phyloP scores from a whole-genome alignment of 1,284 basidiomycete genomes.

The Cryptococcus neoformans region DNA sequence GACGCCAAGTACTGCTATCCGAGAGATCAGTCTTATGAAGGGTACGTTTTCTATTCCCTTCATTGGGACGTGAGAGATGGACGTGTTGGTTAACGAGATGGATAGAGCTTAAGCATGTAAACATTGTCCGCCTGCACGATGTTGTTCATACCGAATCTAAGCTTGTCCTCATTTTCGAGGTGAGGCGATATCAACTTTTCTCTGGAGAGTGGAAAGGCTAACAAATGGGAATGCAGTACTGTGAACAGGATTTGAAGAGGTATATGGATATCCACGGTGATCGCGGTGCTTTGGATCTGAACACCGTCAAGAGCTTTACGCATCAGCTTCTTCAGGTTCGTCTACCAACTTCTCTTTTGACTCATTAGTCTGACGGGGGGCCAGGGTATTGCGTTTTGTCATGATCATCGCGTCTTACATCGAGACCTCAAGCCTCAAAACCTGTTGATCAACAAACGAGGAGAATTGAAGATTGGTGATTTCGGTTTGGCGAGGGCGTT shows the following conservation, averaged over 20 bases:
- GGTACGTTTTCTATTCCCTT: constrained; percentile 28
- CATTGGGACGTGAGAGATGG: background rate
- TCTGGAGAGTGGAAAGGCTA: background rate
- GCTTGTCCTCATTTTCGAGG: constrained; percentile 94
- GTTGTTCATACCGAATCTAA: constrained; percentile 97
- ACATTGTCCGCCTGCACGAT: constrained; percentile 92
- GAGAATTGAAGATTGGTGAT: constrained; percentile 90
- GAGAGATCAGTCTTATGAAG: constrained; percentile 95
- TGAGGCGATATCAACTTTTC: constrained; percentile 55
- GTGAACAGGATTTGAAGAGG: constrained; percentile 74
- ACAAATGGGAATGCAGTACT: constrained; percentile 25
- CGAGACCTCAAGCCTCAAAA: constrained; percentile 98
- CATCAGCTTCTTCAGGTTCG: constrained; percentile 44
- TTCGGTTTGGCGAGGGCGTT: constrained; percentile 96
- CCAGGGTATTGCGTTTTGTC: constrained; percentile 89
- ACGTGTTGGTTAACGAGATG: background rate
- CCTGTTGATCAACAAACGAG: constrained; percentile 83
- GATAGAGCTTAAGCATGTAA: constrained; percentile 84
- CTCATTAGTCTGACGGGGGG: constrained; percentile 40
- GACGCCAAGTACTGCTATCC: constrained; percentile 94
- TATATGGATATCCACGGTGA: constrained; percentile 89
- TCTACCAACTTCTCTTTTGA: background rate
- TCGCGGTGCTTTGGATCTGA: constrained; percentile 61
- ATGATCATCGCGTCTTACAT: constrained; percentile 93
- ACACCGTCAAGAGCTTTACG: constrained; percentile 70